These are phyloP conservation scores for Aureobasidium sp. DNA, from an alignment of 2,329 filamentous ascomycete species.

Conservation along the genomic window DNA sequence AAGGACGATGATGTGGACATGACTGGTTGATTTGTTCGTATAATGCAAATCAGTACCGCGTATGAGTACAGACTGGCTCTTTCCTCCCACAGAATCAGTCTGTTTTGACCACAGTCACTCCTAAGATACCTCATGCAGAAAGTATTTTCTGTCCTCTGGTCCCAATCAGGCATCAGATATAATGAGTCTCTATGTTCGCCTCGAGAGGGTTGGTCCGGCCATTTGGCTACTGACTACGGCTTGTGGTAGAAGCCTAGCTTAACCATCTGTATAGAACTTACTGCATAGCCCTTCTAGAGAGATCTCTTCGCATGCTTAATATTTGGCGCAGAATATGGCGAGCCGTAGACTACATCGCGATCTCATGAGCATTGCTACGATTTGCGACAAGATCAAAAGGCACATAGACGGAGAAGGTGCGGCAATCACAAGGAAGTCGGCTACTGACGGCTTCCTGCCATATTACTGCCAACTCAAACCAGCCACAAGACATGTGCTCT, in stretches of 20 bases:
- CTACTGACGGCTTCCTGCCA: background rate
- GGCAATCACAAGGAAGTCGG: background rate
- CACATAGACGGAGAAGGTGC: background rate
- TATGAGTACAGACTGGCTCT: background rate
- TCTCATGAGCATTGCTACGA: background rate
- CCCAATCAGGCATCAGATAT: background rate
- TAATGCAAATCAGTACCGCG: background rate
- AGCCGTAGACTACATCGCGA: background rate
- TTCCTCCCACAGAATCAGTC: no score
- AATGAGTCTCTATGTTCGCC: background rate
- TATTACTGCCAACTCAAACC: background rate
- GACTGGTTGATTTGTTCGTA: background rate
- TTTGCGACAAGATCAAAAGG: background rate
- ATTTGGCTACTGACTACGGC: background rate
- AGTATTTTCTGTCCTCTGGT: background rate
- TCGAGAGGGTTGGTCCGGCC: background rate
- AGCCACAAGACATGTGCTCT: background rate
- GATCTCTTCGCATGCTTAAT: background rate
- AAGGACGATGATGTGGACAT: slow-evolving; percentile 7
- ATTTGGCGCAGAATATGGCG: background rate
- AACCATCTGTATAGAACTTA: no score
- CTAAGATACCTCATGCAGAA: background rate
- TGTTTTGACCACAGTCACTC: background rate
- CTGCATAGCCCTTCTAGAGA: background rate
- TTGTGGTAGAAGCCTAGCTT: background rate